phyloP scores from a whole-genome alignment of 1,139 yeast genomes.

The Yamadazyma spencermartinsiae region DNA sequence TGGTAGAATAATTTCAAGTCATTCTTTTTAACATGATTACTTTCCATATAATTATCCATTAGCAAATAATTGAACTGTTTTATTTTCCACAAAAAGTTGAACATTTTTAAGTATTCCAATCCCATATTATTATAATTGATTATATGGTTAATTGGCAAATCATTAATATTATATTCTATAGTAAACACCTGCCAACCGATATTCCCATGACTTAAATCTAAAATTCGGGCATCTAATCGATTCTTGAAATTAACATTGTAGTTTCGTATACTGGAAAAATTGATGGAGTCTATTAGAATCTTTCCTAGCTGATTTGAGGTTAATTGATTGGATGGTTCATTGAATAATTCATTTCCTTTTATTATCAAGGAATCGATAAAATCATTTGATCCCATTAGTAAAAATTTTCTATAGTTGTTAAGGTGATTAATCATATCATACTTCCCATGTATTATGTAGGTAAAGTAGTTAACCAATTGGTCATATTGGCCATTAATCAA shows the following conservation, averaged over 20 bases:
- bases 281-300: slow-evolving; percentile 65
- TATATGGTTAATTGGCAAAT: slow-evolving; percentile 51
- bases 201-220: slow-evolving; percentile 63
- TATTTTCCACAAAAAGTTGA: slow-evolving; percentile 82
- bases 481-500: slow-evolving; percentile 53
- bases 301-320: slow-evolving; percentile 68
- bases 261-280: slow-evolving; percentile 58
- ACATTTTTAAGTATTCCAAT: slow-evolving; percentile 72
- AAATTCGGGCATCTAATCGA: slow-evolving; percentile 77
- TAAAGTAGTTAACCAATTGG: slow-evolving; percentile 58
- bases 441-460: slow-evolving; percentile 49
- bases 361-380: slow-evolving; percentile 66
- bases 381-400: slow-evolving; percentile 76
- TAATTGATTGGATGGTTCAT: slow-evolving; percentile 61
- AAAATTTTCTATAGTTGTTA: slow-evolving; percentile 59
- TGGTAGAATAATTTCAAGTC: slow-evolving; percentile 27
- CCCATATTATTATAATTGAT: slow-evolving; percentile 38
- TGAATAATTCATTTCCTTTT: slow-evolving; percentile 56
- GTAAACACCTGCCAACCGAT: slow-evolving; percentile 93
- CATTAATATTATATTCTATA: slow-evolving; percentile 69
- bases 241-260: slow-evolving; percentile 24
- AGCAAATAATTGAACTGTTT: slow-evolving; percentile 60
- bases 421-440: slow-evolving; percentile 55
- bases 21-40: slow-evolving; percentile 34
- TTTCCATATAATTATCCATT: slow-evolving; percentile 37